Evolutionary conservation across 2,329 filamentous ascomycete genomes (phyloP).

Genomic region (Colletotrichum eleusines): DNA sequence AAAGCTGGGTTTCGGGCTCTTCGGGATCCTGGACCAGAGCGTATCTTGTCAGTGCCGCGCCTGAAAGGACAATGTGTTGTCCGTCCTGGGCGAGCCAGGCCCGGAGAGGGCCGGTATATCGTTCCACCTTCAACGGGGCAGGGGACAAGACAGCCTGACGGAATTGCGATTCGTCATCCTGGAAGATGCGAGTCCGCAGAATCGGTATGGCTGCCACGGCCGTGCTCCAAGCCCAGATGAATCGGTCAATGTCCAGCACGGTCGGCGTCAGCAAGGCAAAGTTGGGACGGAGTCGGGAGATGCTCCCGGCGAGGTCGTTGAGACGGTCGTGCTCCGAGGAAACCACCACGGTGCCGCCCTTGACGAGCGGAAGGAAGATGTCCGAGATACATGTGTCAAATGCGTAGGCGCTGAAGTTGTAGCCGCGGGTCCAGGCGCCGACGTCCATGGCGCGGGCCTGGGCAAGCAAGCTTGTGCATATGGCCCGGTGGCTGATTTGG

Average conservation of each 20-base stretch:
- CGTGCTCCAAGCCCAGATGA: background rate
- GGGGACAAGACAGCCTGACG: background rate
- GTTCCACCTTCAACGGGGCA: background rate
- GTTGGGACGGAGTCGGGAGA: conserved; percentile 64
- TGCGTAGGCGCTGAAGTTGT: conserved; percentile 64
- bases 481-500: background rate
- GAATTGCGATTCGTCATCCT: background rate
- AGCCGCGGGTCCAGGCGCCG: background rate
- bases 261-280: conserved; percentile 66
- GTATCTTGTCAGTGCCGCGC: background rate
- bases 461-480: background rate
- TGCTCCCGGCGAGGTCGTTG: conserved; percentile 59
- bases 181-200: background rate
- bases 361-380: conserved; percentile 62
- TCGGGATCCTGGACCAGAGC: background rate
- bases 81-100: background rate
- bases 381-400: conserved; percentile 66
- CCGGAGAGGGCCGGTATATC: background rate
- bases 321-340: conserved; percentile 63
- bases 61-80: background rate
- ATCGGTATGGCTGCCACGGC: background rate
- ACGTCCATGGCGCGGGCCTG: background rate
- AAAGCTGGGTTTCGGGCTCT: background rate
- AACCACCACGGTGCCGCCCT: conserved; percentile 70
- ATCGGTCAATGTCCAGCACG: background rate